phyloP scores from a whole-genome alignment of 768 basidiomycete genomes.

The Suillus subluteus region DNA sequence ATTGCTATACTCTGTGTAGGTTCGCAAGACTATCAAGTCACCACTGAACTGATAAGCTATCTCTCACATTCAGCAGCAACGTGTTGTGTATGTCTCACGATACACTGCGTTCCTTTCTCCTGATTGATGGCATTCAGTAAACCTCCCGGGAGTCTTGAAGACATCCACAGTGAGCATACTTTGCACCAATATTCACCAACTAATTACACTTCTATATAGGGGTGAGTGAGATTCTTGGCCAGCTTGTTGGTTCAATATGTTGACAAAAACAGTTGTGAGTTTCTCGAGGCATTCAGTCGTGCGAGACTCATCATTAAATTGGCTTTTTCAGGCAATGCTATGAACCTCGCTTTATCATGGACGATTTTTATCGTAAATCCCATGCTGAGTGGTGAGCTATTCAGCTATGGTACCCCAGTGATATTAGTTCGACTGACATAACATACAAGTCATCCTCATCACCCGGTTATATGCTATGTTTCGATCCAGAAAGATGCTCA shows the following conservation, averaged over 20 bases:
- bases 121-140: neutral
- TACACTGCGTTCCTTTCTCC: neutral
- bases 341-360: neutral
- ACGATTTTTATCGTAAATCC: neutral
- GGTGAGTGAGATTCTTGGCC: neutral
- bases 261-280: neutral
- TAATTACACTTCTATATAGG: neutral
- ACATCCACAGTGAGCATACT: neutral
- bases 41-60: neutral
- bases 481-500: neutral
- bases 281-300: neutral
- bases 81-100: neutral
- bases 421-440: neutral
- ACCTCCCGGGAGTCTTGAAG: neutral
- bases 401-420: neutral
- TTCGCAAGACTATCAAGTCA: neutral
- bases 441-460: neutral
- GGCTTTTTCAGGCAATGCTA: neutral
- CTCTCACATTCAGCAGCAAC: neutral
- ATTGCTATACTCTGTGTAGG: neutral
- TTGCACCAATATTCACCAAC: neutral
- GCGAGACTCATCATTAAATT: neutral
- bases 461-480: conserved; percentile 3
- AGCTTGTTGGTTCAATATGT: neutral
- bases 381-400: neutral